Evolutionary conservation across 2,329 filamentous ascomycete genomes (phyloP).

Genomic region (Neonectria magnoliae): DNA sequence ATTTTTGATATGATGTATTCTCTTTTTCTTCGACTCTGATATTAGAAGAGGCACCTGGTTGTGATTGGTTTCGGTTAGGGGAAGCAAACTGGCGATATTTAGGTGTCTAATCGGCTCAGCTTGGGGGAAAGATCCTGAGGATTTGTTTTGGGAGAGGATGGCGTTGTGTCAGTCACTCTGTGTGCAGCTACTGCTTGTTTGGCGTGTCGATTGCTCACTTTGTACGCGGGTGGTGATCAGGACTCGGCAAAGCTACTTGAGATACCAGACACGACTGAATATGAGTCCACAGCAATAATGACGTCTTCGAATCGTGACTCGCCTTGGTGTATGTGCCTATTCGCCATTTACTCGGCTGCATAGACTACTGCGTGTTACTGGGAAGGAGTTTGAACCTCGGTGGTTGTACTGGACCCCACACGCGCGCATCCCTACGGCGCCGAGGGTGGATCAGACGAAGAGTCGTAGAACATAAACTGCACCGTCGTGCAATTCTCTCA

Average conservation of each 20-base stretch:
- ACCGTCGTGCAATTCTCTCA: constrained; percentile 16
- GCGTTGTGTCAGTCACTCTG: neutral
- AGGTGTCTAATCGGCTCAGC: neutral
- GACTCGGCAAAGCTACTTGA: neutral
- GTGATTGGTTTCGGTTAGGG: constrained; percentile 4
- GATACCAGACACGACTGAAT: neutral
- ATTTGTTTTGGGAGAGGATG: neutral
- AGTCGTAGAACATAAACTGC: neutral
- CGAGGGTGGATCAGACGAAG: neutral
- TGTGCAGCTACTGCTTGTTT: neutral
- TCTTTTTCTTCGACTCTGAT: constrained; percentile 27
- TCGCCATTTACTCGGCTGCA: too few relatives aligned
- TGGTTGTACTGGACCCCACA: neutral
- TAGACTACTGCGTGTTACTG: neutral
- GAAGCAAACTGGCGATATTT: constrained; percentile 7
- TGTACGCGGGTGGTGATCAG: neutral
- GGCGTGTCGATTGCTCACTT: neutral
- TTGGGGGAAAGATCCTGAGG: neutral
- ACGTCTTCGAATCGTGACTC: neutral
- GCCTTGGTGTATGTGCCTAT: too few relatives aligned
- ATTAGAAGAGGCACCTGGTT: constrained; percentile 18
- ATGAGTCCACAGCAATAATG: neutral
- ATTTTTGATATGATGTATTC: constrained; percentile 43
- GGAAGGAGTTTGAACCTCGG: neutral
- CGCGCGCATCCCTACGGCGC: neutral